phyloP scores from a whole-genome alignment of 768 basidiomycete genomes.

The Mycena pura region DNA sequence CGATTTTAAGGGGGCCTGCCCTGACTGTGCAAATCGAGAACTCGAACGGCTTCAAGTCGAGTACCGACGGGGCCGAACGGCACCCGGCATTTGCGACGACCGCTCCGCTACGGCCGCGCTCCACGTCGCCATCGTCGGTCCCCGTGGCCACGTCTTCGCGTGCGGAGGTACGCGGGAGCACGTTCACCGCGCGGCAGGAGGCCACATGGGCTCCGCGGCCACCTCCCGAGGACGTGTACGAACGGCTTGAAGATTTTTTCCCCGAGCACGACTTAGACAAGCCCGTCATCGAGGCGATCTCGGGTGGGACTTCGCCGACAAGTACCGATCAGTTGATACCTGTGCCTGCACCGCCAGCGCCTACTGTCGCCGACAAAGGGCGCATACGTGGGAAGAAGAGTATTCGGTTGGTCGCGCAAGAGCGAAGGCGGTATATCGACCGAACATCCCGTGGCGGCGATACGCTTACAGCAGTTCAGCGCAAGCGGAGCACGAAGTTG shows the following conservation, averaged over 20 bases:
- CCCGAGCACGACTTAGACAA: slow-evolving; percentile 96
- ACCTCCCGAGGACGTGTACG: slow-evolving; percentile 90
- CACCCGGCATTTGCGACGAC: slow-evolving; percentile 29
- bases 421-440: slow-evolving; percentile 80
- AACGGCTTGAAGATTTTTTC: slow-evolving; percentile 93
- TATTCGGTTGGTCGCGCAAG: slow-evolving; percentile 90
- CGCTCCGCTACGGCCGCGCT: slow-evolving; percentile 20
- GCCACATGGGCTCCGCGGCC: slow-evolving; percentile 91
- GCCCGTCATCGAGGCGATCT: slow-evolving; percentile 88
- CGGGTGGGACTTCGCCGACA: slow-evolving; percentile 82
- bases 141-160: slow-evolving; percentile 27
- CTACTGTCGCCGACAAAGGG: slow-evolving; percentile 40
- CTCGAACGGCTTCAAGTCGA: slow-evolving; percentile 20
- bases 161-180: slow-evolving; percentile 50
- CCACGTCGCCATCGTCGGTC: background rate
- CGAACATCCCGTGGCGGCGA: slow-evolving; percentile 61
- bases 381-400: slow-evolving; percentile 81
- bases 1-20: slow-evolving; percentile 46
- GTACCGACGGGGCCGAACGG: slow-evolving; percentile 14
- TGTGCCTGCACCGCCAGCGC: slow-evolving; percentile 46
- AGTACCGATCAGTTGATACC: slow-evolving; percentile 51
- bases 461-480: slow-evolving; percentile 53
- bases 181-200: slow-evolving; percentile 68
- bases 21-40: slow-evolving; percentile 53
- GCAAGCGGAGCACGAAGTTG: slow-evolving; percentile 91